Base-by-base conservation (phyloP, 2,329 filamentous ascomycete species). In the Ophioceras dolichostomum region DNA sequence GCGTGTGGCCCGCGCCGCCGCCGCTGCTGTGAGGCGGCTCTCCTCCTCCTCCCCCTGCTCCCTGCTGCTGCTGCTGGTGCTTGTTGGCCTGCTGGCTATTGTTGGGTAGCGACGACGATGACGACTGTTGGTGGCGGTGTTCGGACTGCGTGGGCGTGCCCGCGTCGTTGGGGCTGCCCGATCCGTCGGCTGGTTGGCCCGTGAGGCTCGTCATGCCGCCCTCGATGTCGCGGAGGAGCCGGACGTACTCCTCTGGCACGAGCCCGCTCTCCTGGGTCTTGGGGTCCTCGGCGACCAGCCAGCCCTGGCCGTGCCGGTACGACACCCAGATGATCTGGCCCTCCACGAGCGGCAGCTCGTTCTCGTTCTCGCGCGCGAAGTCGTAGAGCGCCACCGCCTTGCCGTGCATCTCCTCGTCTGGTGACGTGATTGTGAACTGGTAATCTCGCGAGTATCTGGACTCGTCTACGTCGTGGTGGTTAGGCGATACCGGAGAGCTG, bases 301-400 rank as follows among this genome's bases (percentile, higher is more conserved):
- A 98, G 39, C 91, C 91, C 60, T 96, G 87, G 13, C 89, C 89
- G 54, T 96, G 88, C 31, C 91, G 75, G 57, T 96, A 98, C 13
- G 86, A 94, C 18, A 98, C 88, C 67, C 91, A 83, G 39, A 98
- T 94, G 40, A 95, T 85, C 53, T 98, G 91, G 5, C 91, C 91
- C 60, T 98, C 91, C 1, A 85, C 79, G 33, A 98, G 65, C 4
- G 87, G 86, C 40, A 98, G 65, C 58, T 98, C 91, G 54, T 96
- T 98, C 56, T 95, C 87, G 55, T 96, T 95, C 58, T 96, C 89
- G 22, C 88, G 76, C 48, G 79, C 79, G 60, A 98, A 98, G 55
- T 95, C 88, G 55, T 94, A 98, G 17, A 98, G 67, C 6, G 91
- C 91, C 20, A 98, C 85, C 10, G 87, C 88, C 55, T 94, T 94